phyloP scores from a whole-genome alignment of 1,139 yeast species.

The Pneumocystis carinii region DNA sequence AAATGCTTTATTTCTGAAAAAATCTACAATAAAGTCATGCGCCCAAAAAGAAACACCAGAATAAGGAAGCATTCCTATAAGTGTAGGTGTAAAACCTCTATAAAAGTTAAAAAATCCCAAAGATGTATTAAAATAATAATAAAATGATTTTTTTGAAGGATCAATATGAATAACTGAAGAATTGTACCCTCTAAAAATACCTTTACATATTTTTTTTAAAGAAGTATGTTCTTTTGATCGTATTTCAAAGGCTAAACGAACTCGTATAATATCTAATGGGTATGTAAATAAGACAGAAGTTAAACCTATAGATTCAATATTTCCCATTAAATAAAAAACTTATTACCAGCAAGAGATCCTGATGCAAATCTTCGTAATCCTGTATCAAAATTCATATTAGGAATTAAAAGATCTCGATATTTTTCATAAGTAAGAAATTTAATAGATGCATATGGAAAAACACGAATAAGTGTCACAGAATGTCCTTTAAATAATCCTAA shows the following conservation, averaged over 20 bases:
- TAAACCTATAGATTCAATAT: constrained; percentile 33
- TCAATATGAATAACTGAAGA: constrained; percentile 21
- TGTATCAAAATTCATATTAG: constrained; percentile 59
- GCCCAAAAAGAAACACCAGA: constrained; percentile 96
- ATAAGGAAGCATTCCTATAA: constrained; percentile 90
- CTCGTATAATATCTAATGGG: constrained; percentile 82
- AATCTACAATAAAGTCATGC: constrained; percentile 79
- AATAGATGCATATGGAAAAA: constrained; percentile 94
- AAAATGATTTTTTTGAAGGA: neutral
- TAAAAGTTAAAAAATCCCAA: constrained; percentile 48
- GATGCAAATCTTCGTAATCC: constrained; percentile 66
- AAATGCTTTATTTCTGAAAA: constrained; percentile 46
- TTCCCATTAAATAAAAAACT: neutral
- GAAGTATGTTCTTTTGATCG: constrained; percentile 5
- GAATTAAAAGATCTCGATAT: constrained; percentile 63
- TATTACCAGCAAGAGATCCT: constrained; percentile 55
- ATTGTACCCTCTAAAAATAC: constrained; percentile 16
- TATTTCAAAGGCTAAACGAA: constrained; percentile 69
- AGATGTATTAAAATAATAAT: neutral
- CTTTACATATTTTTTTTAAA: constrained; percentile 13
- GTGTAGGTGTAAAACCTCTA: constrained; percentile 88
- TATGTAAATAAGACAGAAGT: constrained; percentile 79
- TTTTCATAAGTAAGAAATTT: constrained; percentile 97
- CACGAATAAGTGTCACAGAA: constrained; percentile 75
- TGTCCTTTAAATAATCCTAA: constrained; percentile 87